phyloP scores from a whole-genome alignment of 331 rosid species.

The Telfairia occidentalis region DNA sequence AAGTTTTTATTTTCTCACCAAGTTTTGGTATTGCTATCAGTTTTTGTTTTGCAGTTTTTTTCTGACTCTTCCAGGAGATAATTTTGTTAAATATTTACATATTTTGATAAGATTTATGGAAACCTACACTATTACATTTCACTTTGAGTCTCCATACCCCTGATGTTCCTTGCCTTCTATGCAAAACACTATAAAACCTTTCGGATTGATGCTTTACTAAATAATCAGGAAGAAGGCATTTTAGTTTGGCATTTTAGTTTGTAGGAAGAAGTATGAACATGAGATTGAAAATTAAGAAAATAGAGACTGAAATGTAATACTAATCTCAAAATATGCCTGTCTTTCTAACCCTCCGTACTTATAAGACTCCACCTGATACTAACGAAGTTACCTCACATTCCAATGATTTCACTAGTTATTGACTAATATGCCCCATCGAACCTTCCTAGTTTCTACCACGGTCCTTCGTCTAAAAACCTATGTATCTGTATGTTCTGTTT shows the following conservation, averaged over 20 bases:
- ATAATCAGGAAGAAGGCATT: neutral
- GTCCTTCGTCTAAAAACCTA: neutral
- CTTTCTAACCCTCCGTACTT: neutral
- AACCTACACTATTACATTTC: neutral
- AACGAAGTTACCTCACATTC: neutral
- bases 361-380: neutral
- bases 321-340: neutral
- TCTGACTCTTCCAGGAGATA: neutral
- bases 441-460: neutral
- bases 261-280: neutral
- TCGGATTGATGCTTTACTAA: neutral
- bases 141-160: neutral
- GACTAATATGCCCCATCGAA: neutral
- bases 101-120: neutral
- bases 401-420: neutral
- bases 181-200: neutral
- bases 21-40: constrained; percentile 3
- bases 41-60: neutral
- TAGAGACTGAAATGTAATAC: neutral
- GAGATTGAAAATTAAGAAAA: neutral
- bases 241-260: neutral
- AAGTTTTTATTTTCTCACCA: constrained; percentile 12
- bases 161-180: neutral
- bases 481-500: neutral
- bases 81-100: neutral